Evolutionary conservation across 495 filamentous ascomycete species (phyloP).

Genomic region (Aspergillus hancockii): DNA sequence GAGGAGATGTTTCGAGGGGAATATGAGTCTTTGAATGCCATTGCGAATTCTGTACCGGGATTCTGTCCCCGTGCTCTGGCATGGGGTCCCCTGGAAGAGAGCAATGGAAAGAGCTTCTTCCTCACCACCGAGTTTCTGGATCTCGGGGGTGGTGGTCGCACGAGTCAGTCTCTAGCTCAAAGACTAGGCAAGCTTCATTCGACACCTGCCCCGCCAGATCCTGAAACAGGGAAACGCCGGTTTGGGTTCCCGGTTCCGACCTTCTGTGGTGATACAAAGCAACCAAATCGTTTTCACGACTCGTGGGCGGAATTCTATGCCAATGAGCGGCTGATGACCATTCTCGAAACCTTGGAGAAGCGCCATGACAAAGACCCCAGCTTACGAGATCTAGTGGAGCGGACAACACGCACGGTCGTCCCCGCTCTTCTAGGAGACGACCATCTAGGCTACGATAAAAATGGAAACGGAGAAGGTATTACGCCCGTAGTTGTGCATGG

Average conservation of each 20-base stretch:
- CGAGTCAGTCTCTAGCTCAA: slow-evolving; percentile 58
- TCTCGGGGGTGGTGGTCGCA: slow-evolving; percentile 39
- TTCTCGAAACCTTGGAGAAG: slow-evolving; percentile 56
- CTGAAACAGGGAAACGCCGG: slow-evolving; percentile 52
- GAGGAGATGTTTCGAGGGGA: slow-evolving; percentile 85
- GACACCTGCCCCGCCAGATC: slow-evolving; percentile 64
- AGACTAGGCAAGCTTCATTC: slow-evolving; percentile 81
- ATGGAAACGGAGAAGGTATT: slow-evolving; percentile 49
- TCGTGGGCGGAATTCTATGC: slow-evolving; percentile 86
- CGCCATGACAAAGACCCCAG: slow-evolving; percentile 65
- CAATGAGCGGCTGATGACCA: slow-evolving; percentile 65
- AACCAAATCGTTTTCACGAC: slow-evolving; percentile 67
- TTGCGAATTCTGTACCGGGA: slow-evolving; percentile 67
- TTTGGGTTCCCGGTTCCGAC: slow-evolving; percentile 85
- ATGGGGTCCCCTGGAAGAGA: slow-evolving; percentile 60
- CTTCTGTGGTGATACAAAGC: slow-evolving; percentile 81
- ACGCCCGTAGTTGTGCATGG: slow-evolving; percentile 83
- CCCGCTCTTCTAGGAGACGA: slow-evolving; percentile 69
- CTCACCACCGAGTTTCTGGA: slow-evolving; percentile 83
- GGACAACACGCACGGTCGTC: slow-evolving; percentile 61
- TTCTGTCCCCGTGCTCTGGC: slow-evolving; percentile 74
- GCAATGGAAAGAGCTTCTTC: slow-evolving; percentile 56
- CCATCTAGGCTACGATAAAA: slow-evolving; percentile 57
- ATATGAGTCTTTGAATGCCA: slow-evolving; percentile 78
- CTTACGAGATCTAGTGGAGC: slow-evolving; percentile 62